phyloP scores from a whole-genome alignment of 192 early-diverging fungal genomes.

The Linnemannia schmuckeri region DNA sequence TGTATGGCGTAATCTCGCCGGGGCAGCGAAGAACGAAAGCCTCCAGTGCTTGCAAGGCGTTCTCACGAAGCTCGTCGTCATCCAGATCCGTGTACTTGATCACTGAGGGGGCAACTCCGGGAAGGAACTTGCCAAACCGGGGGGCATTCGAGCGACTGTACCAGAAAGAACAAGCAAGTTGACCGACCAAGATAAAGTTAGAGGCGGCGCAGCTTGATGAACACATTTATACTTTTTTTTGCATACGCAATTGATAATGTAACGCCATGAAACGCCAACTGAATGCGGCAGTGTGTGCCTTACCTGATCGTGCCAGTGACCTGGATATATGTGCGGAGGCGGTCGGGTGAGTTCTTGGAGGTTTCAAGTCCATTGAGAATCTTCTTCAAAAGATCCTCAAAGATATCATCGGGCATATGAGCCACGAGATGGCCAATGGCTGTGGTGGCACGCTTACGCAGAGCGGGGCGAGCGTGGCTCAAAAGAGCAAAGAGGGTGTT shows the following conservation, averaged over 20 bases:
- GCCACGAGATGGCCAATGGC: slow-evolving; percentile 78
- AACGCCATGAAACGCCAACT: not conserved
- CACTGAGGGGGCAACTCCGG: slow-evolving; percentile 72
- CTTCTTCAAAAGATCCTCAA: slow-evolving; percentile 72
- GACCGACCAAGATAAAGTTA: not conserved
- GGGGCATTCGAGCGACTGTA: slow-evolving; percentile 79
- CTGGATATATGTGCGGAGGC: slow-evolving; percentile 80
- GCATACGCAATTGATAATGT: not conserved
- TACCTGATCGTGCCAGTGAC: slow-evolving; percentile 81
- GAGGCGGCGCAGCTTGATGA: slow-evolving; percentile 20
- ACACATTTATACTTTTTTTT: not conserved
- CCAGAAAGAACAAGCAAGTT: not conserved
- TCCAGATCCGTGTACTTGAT: slow-evolving; percentile 69
- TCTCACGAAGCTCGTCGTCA: slow-evolving; percentile 87
- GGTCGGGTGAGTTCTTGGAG: slow-evolving; percentile 68
- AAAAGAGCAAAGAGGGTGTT: slow-evolving; percentile 75
- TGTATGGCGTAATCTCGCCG: slow-evolving; percentile 75
- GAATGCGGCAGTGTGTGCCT: not conserved
- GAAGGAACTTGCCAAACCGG: slow-evolving; percentile 75
- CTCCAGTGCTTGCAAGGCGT: slow-evolving; percentile 85
- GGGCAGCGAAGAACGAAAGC: slow-evolving; percentile 84
- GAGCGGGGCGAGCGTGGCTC: slow-evolving; percentile 75
- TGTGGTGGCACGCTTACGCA: slow-evolving; percentile 82
- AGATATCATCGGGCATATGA: slow-evolving; percentile 76
- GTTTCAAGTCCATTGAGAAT: slow-evolving; percentile 67